These are phyloP conservation scores for Backusella mclennaniae DNA, from an alignment of 192 early-diverging fungal species.

Conservation along the genomic window DNA sequence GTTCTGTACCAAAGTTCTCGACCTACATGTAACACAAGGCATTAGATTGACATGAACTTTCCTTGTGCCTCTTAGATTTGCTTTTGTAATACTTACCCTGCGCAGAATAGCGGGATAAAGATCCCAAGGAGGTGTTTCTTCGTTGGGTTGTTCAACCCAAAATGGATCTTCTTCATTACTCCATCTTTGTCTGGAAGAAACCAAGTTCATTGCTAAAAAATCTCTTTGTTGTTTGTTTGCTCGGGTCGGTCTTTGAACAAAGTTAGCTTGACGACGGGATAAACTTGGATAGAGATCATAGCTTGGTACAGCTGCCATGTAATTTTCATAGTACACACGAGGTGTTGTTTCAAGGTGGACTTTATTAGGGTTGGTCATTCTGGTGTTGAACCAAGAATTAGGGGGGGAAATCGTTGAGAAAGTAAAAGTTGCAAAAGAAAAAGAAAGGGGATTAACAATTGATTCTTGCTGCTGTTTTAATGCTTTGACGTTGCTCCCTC, in stretches of 20 bases:
- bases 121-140: slow-evolving; percentile 19
- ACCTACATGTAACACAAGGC: slow-evolving; percentile 19
- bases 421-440: background rate
- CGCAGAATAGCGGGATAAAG: slow-evolving; percentile 25
- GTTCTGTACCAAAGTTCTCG: slow-evolving; percentile 30
- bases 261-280: slow-evolving; percentile 25
- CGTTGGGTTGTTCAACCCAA: slow-evolving; percentile 2
- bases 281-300: slow-evolving; percentile 35
- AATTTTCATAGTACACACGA: slow-evolving; percentile 29
- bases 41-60: slow-evolving; percentile 3
- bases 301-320: slow-evolving; percentile 18
- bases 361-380: slow-evolving; percentile 8
- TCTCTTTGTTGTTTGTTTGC: slow-evolving; percentile 6
- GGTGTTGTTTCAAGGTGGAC: slow-evolving; percentile 24
- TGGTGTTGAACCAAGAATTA: slow-evolving; percentile 19
- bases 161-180: slow-evolving; percentile 12
- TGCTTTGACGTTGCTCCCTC: slow-evolving; percentile 8
- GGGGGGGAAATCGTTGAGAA: background rate
- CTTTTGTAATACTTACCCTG: slow-evolving; percentile 21
- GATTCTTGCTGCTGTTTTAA: background rate
- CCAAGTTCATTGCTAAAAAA: slow-evolving; percentile 18
- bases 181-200: slow-evolving; percentile 1
- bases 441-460: background rate
- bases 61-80: background rate
- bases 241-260: slow-evolving; percentile 15